Evolutionary conservation across 2,329 filamentous ascomycete genomes (phyloP).

Genomic region (Venturiaceae sp.): DNA sequence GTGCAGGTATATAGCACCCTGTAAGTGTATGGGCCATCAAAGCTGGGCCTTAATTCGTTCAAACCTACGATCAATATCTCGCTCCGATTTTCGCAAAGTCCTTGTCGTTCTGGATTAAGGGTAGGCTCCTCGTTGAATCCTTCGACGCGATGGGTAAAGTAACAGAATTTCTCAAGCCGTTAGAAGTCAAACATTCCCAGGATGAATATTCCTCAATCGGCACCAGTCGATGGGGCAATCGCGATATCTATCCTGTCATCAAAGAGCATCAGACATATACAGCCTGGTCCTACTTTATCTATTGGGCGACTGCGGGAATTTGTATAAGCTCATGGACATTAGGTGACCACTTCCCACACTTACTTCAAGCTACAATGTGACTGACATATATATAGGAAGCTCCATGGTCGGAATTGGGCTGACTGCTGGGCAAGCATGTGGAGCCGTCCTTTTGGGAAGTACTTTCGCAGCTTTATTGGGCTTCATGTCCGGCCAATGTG

Average conservation of each 20-base stretch:
- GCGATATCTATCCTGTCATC: not conserved
- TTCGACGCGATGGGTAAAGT: not conserved
- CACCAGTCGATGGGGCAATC: not conserved
- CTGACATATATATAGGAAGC: conserved; percentile 11
- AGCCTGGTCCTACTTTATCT: not conserved
- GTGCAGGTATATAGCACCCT: too few species aligned
- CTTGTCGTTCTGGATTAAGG: not conserved
- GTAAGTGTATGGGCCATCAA: too few species aligned
- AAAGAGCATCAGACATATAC: not conserved
- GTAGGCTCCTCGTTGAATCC: not conserved
- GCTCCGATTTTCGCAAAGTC: too few species aligned
- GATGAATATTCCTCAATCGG: not conserved
- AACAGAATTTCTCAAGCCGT: not conserved
- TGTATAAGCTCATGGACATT: not conserved
- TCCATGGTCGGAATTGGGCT: conserved; percentile 12
- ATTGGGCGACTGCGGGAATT: conserved; percentile 1
- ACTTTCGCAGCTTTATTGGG: conserved; percentile 7
- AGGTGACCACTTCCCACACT: not conserved
- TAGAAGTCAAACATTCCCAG: not conserved
- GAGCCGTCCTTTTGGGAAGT: not conserved
- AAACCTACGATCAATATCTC: too few species aligned
- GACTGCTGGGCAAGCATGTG: conserved; percentile 10
- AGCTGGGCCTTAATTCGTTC: too few species aligned
- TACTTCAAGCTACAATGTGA: conserved; percentile 7
- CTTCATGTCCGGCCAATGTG: conserved; percentile 11